A percentile compares a stretch with the other conserved stretches of the same genome.
Conservation (phyloP, 768 basidiomycete species). For the Boletus eberwhitei region DNA sequence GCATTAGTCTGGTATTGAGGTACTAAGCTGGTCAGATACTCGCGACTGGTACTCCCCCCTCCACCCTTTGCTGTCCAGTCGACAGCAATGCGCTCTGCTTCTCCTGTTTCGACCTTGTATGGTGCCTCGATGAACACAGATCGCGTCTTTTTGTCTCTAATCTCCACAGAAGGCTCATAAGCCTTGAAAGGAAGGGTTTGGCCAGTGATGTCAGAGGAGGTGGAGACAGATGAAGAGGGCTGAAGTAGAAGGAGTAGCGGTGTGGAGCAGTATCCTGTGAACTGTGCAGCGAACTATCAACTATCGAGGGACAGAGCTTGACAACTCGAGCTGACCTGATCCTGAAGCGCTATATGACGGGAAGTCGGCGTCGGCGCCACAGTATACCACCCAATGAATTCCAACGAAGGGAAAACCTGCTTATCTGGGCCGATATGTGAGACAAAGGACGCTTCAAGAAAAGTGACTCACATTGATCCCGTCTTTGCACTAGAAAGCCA, state of each 20-base stretch:
- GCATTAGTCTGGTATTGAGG: neutral
- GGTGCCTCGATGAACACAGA: conserved; percentile 81
- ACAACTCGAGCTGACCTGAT: conserved; percentile 54
- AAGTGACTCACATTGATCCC: conserved; percentile 73
- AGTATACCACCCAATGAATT: conserved; percentile 98
- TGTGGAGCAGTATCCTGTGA: conserved; percentile 80
- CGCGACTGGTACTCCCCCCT: conserved; percentile 76
- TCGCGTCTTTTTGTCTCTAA: conserved; percentile 71
- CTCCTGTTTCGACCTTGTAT: conserved; percentile 93
- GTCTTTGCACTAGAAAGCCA: conserved; percentile 75
- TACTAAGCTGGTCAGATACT: conserved; percentile 29
- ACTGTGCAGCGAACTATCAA: conserved; percentile 42
- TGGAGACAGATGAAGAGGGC: conserved; percentile 45
- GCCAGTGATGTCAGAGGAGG: conserved; percentile 51
- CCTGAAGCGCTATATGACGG: conserved; percentile 79
- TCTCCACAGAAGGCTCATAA: conserved; percentile 90
- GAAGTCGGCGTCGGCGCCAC: conserved; percentile 71
- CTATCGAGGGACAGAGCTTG: neutral
- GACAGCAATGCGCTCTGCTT: conserved; percentile 97
- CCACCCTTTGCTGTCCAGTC: conserved; percentile 92
- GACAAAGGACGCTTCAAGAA: neutral
- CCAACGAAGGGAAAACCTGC: conserved; percentile 96
- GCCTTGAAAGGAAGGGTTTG: conserved; percentile 87
- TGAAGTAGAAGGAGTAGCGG: conserved; percentile 82
- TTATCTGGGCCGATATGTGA: conserved; percentile 59